These are phyloP conservation scores for Gardenia jasminoides DNA, from an alignment of 257 asterid genomes.

Conservation along the genomic window DNA sequence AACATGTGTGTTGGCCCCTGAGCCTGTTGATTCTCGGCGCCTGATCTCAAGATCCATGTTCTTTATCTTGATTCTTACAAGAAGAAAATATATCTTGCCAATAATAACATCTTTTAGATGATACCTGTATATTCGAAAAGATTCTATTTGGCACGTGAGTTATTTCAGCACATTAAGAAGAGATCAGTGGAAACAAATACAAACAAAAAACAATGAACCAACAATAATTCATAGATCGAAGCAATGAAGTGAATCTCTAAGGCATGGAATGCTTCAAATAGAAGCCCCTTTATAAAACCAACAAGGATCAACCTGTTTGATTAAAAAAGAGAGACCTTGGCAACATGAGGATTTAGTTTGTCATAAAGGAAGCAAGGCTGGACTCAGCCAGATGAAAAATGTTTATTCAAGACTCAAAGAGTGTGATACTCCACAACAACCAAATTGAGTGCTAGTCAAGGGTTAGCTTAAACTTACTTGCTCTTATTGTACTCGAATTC, in stretches of 20 bases:
- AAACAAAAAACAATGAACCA: neutral
- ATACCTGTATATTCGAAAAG: conserved; percentile 57
- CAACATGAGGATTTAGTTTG: neutral
- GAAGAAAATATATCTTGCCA: conserved; percentile 94
- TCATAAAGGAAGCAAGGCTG: neutral
- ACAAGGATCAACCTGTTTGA: neutral
- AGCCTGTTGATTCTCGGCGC: conserved; percentile 94
- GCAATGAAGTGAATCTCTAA: neutral
- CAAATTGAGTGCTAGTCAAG: neutral
- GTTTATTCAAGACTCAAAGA: neutral
- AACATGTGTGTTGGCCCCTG: conserved; percentile 92
- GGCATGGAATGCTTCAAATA: neutral
- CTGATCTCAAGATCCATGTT: conserved; percentile 98
- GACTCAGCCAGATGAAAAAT: neutral
- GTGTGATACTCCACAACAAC: neutral
- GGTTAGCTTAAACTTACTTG: conserved; percentile 56
- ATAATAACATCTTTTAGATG: conserved; percentile 93
- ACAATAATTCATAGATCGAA: too few relatives aligned
- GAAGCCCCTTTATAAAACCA: neutral
- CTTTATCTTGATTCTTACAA: conserved; percentile 92
- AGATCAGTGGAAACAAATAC: neutral
- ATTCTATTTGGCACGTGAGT: conserved; percentile 20
- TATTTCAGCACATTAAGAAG: neutral
- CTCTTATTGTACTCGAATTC: conserved; percentile 98
- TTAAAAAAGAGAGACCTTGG: neutral